These are phyloP conservation scores for Claviceps sp. DNA, from an alignment of 2,329 filamentous ascomycete species.

Conservation along the genomic window DNA sequence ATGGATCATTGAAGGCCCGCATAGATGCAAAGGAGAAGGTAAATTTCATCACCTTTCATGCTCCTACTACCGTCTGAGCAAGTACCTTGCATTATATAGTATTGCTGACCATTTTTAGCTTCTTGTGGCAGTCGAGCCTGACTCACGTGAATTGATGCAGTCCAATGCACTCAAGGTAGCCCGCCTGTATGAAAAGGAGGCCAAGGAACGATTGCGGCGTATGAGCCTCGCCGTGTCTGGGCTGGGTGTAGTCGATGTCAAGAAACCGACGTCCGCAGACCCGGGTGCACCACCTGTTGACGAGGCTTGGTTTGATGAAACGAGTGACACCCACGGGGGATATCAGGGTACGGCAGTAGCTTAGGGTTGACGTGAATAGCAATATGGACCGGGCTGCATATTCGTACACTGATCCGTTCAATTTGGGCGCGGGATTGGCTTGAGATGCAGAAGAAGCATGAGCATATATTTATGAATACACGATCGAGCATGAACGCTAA, in stretches of 20 bases:
- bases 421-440: background rate
- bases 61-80: background rate
- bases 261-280: constrained; percentile 8
- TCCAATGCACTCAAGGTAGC: constrained; percentile 53
- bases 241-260: constrained; percentile 44
- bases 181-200: constrained; percentile 58
- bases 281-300: constrained; percentile 11
- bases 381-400: background rate
- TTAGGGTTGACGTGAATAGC: constrained; percentile 3
- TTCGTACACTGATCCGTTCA: background rate
- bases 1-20: constrained; percentile 57
- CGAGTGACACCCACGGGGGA: background rate
- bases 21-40: constrained; percentile 74
- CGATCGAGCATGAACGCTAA: background rate
- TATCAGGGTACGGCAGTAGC: constrained; percentile 2
- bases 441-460: background rate
- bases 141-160: constrained; percentile 59
- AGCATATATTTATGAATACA: background rate
- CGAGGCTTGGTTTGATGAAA: constrained; percentile 23
- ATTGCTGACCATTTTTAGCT: constrained; percentile 30
- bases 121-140: constrained; percentile 55
- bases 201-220: constrained; percentile 62
- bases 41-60: constrained; percentile 6
- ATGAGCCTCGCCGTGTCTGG: constrained; percentile 65
- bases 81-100: background rate